Evolutionary conservation across 176 grass and related monocot genomes (phyloP).

Genomic region (Aegilops speltoides): DNA sequence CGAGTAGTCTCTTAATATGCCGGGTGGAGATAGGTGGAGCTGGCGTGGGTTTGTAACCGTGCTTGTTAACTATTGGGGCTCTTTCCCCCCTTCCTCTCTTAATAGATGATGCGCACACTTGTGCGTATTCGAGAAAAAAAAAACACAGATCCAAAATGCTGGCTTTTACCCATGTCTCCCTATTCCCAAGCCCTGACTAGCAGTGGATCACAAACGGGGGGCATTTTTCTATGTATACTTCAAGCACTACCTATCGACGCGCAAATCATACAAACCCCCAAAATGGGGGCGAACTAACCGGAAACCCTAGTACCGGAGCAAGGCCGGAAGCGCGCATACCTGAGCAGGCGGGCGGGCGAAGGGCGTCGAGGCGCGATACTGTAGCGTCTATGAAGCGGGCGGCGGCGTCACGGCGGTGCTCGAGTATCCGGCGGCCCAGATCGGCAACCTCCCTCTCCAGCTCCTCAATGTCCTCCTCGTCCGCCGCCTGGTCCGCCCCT

Average conservation of each 20-base stretch:
- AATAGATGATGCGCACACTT: no score
- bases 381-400: conserved; percentile 4
- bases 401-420: conserved; percentile 34
- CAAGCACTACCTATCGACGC: neutral
- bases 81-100: no score
- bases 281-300: neutral
- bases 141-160: neutral
- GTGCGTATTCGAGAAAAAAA: no score
- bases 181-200: neutral
- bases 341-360: conserved; percentile 24
- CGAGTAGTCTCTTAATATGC: no score
- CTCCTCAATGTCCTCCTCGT: conserved; percentile 31
- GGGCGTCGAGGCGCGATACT: conserved; percentile 6
- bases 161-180: no score
- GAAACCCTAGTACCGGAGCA: conserved; percentile 32
- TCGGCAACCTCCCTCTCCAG: conserved; percentile 55
- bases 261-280: neutral
- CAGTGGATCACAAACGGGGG: neutral
- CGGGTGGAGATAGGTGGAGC: no score
- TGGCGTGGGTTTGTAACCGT: no score
- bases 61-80: no score
- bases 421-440: conserved; percentile 56
- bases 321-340: conserved; percentile 25
- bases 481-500: conserved; percentile 12
- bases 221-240: neutral